These are phyloP conservation scores for Dinochytrium kinnereticum DNA, from an alignment of 371 early-diverging fungal genomes.

Conservation along the genomic window DNA sequence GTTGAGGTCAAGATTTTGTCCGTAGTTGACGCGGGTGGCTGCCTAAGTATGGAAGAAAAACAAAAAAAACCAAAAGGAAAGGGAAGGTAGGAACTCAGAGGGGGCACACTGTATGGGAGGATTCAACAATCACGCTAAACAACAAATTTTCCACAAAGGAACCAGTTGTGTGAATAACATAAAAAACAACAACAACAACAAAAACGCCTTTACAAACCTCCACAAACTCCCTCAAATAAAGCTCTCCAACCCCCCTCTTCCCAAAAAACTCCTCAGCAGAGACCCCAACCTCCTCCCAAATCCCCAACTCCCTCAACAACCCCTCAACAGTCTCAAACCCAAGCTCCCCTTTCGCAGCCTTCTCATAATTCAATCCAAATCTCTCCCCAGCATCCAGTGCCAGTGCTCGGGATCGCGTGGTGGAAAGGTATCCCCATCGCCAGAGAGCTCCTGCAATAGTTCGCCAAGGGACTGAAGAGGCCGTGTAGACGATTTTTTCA, in stretches of 20 bases:
- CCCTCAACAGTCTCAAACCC: conserved; percentile 14
- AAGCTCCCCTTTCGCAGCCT: background rate
- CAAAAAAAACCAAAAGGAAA: background rate
- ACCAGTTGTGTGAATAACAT: background rate
- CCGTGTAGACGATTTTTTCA: conserved; percentile 8
- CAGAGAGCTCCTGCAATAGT: conserved; percentile 20
- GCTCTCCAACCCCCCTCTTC: conserved; percentile 19
- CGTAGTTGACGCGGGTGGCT: conserved; percentile 73
- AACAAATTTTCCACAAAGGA: background rate
- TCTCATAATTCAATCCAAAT: conserved; percentile 23
- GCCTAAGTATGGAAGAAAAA: conserved; percentile 17
- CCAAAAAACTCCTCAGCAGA: conserved; percentile 17
- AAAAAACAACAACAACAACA: background rate
- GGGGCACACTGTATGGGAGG: too few relatives aligned
- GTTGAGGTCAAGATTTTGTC: conserved; percentile 68
- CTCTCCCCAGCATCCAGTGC: conserved; percentile 16
- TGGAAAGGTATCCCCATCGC: conserved; percentile 26
- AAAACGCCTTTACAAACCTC: conserved; percentile 12
- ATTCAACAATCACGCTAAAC: background rate
- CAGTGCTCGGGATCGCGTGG: conserved; percentile 16
- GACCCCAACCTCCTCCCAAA: background rate
- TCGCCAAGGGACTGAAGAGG: conserved; percentile 13
- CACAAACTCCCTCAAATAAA: conserved; percentile 27
- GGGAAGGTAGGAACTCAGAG: too few relatives aligned
- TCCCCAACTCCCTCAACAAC: conserved; percentile 12